A percentile compares a stretch with the other conserved stretches of the same genome.
Evolutionary conservation across 257 asterid species (phyloP).

Genomic region (Anisodus tanguticus): DNA sequence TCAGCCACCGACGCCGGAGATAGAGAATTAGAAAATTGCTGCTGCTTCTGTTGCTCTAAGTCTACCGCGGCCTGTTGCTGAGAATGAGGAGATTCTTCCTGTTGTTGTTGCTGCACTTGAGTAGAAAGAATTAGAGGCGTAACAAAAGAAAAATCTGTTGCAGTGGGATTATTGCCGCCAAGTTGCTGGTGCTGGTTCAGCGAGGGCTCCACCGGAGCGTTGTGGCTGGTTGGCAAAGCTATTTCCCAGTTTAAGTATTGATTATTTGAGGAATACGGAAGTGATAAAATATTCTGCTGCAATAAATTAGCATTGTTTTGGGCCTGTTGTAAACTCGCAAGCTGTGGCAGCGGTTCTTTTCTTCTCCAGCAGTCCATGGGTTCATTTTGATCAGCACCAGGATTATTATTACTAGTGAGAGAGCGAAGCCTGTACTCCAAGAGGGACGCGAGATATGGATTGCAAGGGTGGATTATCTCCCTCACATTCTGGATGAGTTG

Average conservation of each 20-base stretch:
- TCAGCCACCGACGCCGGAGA: constrained; percentile 36
- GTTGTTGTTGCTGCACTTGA: constrained; percentile 33
- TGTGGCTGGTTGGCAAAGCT: constrained; percentile 27
- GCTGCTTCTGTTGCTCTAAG: constrained; percentile 29
- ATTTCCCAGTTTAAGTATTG: constrained; percentile 46
- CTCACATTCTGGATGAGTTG: constrained; percentile 91
- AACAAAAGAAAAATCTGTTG: constrained; percentile 37
- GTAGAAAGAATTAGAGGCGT: constrained; percentile 27
- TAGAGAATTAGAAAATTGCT: constrained; percentile 12
- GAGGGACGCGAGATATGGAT: constrained; percentile 82
- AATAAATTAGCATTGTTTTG: not conserved
- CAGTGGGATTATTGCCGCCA: constrained; percentile 28
- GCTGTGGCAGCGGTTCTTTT: constrained; percentile 37
- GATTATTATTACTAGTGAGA: constrained; percentile 40
- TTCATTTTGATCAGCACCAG: not conserved
- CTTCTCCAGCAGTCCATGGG: constrained; percentile 34
- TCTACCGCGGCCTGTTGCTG: constrained; percentile 16
- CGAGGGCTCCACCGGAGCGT: constrained; percentile 29
- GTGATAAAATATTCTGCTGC: constrained; percentile 9
- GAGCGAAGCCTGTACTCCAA: constrained; percentile 84
- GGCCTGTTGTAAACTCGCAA: constrained; percentile 33
- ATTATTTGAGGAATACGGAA: constrained; percentile 36
- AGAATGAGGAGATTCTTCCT: constrained; percentile 34
- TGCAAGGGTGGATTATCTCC: constrained; percentile 88
- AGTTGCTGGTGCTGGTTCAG: not conserved